phyloP scores from a whole-genome alignment of 2,329 filamentous ascomycete genomes.

The Aspergillus neotritici region DNA sequence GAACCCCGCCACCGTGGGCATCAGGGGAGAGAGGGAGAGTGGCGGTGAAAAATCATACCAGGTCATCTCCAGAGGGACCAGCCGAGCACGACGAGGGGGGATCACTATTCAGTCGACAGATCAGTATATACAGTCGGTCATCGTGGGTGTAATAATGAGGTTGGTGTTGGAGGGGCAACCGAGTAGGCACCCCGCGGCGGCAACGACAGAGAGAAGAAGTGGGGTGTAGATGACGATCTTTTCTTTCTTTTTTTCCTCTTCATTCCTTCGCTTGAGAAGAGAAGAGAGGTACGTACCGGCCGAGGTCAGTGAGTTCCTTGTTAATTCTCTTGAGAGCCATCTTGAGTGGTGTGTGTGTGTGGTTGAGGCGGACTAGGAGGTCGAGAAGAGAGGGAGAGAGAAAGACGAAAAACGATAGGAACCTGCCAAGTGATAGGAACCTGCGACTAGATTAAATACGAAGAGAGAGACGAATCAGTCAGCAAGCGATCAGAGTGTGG shows the following conservation, averaged over 20 bases:
- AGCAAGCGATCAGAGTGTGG: too few relatives aligned
- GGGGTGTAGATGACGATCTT: neutral
- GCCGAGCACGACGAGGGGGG: constrained; percentile 98
- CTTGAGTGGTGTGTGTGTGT: constrained; percentile 19
- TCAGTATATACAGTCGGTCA: constrained; percentile 7
- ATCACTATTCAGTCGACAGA: constrained; percentile 59
- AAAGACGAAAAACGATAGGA: too few relatives aligned
- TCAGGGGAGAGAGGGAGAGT: constrained; percentile 7
- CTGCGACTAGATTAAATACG: neutral
- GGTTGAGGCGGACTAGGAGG: constrained; percentile 6
- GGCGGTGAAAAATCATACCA: constrained; percentile 59
- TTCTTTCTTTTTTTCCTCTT: too few relatives aligned
- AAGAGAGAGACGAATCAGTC: too few relatives aligned
- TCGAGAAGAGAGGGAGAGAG: neutral
- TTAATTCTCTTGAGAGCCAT: constrained; percentile 52
- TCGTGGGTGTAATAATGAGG: neutral
- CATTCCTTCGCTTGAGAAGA: neutral
- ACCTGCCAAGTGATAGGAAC: too few relatives aligned
- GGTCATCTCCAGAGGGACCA: constrained; percentile 91
- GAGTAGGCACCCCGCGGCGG: constrained; percentile 17
- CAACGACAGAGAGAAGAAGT: constrained; percentile 1
- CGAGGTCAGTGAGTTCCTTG: constrained; percentile 50
- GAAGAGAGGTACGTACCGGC: constrained; percentile 38
- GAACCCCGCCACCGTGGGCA: constrained; percentile 21
- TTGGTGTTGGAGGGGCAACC: neutral